Conservation (phyloP, 2,329 filamentous ascomycete genomes). For the Penicillium sp. region DNA sequence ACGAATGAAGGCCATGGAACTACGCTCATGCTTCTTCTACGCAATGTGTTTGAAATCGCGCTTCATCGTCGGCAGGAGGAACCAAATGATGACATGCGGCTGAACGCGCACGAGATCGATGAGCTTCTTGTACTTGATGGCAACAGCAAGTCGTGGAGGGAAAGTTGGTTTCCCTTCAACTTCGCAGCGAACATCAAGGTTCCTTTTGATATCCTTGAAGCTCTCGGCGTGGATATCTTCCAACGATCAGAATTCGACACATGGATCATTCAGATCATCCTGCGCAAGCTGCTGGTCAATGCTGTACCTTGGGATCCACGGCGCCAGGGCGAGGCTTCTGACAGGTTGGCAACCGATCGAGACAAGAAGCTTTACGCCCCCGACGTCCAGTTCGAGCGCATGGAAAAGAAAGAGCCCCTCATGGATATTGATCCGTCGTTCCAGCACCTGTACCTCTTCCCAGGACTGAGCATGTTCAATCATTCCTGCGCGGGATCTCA, state of each 20-base stretch:
- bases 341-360: slow-evolving; percentile 10
- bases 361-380: slow-evolving; percentile 16
- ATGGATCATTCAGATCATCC: slow-evolving; percentile 41
- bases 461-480: slow-evolving; percentile 40
- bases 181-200: slow-evolving; percentile 42
- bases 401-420: slow-evolving; percentile 3
- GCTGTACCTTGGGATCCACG: slow-evolving; percentile 36
- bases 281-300: slow-evolving; percentile 39
- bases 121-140: slow-evolving; percentile 37
- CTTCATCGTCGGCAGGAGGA: slow-evolving; percentile 34
- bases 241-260: slow-evolving; percentile 43
- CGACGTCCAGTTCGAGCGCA: slow-evolving; percentile 14
- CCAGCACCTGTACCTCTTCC: slow-evolving; percentile 37
- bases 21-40: slow-evolving; percentile 38
- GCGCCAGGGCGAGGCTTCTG: slow-evolving; percentile 16
- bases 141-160: slow-evolving; percentile 18
- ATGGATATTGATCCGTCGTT: slow-evolving; percentile 29
- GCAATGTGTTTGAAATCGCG: slow-evolving; percentile 43
- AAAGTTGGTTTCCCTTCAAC: slow-evolving; percentile 38
- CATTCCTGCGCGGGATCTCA: slow-evolving; percentile 25
- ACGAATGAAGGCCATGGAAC: slow-evolving; percentile 41
- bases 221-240: slow-evolving; percentile 44
- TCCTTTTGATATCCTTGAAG: slow-evolving; percentile 41
- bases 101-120: slow-evolving; percentile 41
- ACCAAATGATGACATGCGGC: slow-evolving; percentile 20